These are phyloP conservation scores for Ambrosia hybrid DNA, from an alignment of 140 eudicot species.

Conservation along the genomic window DNA sequence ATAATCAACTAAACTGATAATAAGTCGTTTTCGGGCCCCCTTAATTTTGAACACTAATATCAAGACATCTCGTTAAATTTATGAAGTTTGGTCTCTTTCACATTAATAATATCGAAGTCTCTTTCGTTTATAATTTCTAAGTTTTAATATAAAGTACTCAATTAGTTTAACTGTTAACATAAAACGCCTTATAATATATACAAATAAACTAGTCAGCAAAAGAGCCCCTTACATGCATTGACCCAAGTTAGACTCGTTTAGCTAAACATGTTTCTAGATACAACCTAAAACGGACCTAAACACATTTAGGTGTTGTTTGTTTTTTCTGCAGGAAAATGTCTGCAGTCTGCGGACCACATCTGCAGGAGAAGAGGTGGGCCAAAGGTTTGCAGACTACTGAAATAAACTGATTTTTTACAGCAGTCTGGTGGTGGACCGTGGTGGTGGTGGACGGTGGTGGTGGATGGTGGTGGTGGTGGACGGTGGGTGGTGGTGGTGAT, in stretches of 20 bases:
- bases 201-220: neutral
- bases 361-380: no score
- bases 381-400: no score
- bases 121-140: neutral
- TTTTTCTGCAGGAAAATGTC: no score
- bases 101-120: constrained; percentile 3
- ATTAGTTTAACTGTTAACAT: neutral
- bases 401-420: no score
- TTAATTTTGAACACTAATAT: constrained; percentile 17
- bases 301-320: no score
- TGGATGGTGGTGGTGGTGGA: no score
- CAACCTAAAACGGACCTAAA: neutral
- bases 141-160: neutral
- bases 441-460: no score
- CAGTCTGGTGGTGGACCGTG: no score
- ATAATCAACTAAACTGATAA: constrained; percentile 11
- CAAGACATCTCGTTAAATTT: neutral
- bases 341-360: no score
- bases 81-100: constrained; percentile 20
- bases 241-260: neutral
- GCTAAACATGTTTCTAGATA: neutral
- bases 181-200: neutral
- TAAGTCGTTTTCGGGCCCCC: constrained; percentile 19
- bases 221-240: neutral
- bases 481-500: no score